Base-by-base conservation (phyloP, 2,329 filamentous ascomycete species). In the Dothiorella sarmentorum region DNA sequence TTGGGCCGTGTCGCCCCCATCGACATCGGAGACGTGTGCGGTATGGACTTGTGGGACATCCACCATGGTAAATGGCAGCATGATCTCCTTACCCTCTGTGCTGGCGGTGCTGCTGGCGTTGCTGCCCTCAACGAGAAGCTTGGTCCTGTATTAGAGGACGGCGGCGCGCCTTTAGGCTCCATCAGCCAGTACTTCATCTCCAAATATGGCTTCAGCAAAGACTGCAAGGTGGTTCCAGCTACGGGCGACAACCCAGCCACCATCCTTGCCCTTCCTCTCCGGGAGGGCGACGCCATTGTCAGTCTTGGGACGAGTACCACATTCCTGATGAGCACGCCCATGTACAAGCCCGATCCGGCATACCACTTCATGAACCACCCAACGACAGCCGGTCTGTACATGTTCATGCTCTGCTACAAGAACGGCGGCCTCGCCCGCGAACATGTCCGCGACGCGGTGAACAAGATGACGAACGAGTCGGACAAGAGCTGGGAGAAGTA, bases 321-420 rank as follows among this genome's bases (percentile, higher is more conserved):
- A 3, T 97, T 97, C 79, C 84, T 99, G 61, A 97, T 97, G 93
- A 91, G 89, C 68, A 97, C 94, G 4, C 86, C 90, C n/a, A 82
- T 84, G 67, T 97, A 96, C 81, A 87, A 87, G 71, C 91, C 94
- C 2, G 88, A 97, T 69, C 89, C 91, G 3, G 85, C 89, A 6
- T 96, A 96, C 69, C 94, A 99, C 78, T 96, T 97, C 80, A 95
- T 97, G 84, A 96, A 97, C 78, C 92, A 97, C 74, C 94, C 94
- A 1, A 94, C 91, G 43, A 96, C 91, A 0, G 78, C 86, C 0
- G 91, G 89, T 1, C 83, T 97, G 61, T 97, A 96, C 82, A 97
- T 99, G 94, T 97, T 99, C 76, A 99, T 99, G 94, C 85, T 99
- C 33, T 99, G 94, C 81, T 99, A 97, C 80, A 97, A 97, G 77